These are phyloP conservation scores for Cenchrus fungigraminus DNA, from an alignment of 176 grass and related monocot species.

Conservation along the genomic window DNA sequence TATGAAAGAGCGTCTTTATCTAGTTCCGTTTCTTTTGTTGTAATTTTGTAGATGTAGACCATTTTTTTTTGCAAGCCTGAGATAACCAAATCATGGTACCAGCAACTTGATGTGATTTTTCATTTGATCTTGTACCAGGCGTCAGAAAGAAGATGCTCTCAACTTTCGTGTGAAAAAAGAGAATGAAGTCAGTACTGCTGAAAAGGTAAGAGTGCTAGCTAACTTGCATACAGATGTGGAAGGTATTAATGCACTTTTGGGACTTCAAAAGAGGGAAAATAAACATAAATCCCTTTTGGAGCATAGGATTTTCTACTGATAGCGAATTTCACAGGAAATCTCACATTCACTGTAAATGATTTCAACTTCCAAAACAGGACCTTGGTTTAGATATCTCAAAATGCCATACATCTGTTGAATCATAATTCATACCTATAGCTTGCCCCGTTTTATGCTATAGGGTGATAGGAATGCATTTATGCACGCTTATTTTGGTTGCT, in stretches of 20 bases:
- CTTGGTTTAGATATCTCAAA: neutral
- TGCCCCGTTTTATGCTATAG: constrained; percentile 29
- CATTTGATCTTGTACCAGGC: constrained; percentile 50
- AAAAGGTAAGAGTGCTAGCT: constrained; percentile 67
- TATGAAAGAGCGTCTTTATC: neutral
- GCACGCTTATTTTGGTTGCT: constrained; percentile 8
- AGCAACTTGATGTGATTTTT: constrained; percentile 6
- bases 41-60: constrained; percentile 1
- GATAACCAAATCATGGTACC: neutral
- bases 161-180: constrained; percentile 89
- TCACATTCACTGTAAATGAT: neutral
- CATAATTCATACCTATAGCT: constrained; percentile 4
- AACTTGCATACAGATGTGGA: neutral
- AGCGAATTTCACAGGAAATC: constrained; percentile 4
- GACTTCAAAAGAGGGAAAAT: neutral
- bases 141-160: constrained; percentile 97
- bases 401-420: neutral
- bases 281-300: constrained; percentile 12
- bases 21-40: constrained; percentile 28
- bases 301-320: neutral
- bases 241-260: constrained; percentile 15
- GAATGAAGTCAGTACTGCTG: constrained; percentile 78
- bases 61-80: constrained; percentile 3
- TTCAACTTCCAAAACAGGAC: neutral
- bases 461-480: constrained; percentile 16